These are phyloP conservation scores for Colletotrichum agaves DNA, from an alignment of 2,329 filamentous ascomycete species.

Conservation along the genomic window DNA sequence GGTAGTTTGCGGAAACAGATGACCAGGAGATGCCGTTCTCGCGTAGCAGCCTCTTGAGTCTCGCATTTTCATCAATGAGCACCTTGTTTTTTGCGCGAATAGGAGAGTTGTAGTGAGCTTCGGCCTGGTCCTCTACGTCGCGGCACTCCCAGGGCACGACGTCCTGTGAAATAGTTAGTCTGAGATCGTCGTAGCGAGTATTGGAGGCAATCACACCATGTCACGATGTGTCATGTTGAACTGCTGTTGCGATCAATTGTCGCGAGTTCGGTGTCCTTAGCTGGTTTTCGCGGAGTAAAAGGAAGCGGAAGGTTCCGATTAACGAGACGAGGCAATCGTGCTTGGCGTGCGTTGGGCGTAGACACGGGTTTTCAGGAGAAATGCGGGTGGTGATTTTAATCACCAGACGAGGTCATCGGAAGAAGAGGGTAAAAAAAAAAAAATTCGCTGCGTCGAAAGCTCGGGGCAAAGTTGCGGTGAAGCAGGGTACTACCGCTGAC, in stretches of 20 bases:
- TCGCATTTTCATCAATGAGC: slow-evolving; percentile 60
- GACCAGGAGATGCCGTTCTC: slow-evolving; percentile 65
- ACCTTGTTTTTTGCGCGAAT: slow-evolving; percentile 58
- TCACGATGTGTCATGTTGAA: slow-evolving; percentile 26
- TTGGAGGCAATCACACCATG: not conserved
- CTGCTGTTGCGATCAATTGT: not conserved
- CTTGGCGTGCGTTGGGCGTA: not conserved
- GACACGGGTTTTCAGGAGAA: not conserved
- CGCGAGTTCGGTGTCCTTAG: not conserved
- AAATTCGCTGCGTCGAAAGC: not conserved
- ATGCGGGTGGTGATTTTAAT: not conserved
- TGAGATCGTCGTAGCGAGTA: not conserved
- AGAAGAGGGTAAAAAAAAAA: not conserved
- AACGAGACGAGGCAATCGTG: not conserved
- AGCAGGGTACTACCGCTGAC: not conserved
- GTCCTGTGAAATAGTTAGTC: slow-evolving; percentile 40
- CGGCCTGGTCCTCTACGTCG: slow-evolving; percentile 63
- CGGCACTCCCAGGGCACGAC: slow-evolving; percentile 61
- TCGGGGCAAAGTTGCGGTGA: slow-evolving; percentile 10
- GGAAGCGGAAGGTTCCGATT: not conserved
- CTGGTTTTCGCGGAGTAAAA: slow-evolving; percentile 1
- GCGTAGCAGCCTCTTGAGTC: slow-evolving; percentile 62
- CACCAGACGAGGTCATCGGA: slow-evolving; percentile 1
- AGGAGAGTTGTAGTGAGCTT: slow-evolving; percentile 58
- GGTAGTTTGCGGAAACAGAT: slow-evolving; percentile 47